Evolutionary conservation across 805 yeast genomes (phyloP), one percentile per base, ranked within the genome.

Genomic region (Kodamaea sagamina): DNA sequence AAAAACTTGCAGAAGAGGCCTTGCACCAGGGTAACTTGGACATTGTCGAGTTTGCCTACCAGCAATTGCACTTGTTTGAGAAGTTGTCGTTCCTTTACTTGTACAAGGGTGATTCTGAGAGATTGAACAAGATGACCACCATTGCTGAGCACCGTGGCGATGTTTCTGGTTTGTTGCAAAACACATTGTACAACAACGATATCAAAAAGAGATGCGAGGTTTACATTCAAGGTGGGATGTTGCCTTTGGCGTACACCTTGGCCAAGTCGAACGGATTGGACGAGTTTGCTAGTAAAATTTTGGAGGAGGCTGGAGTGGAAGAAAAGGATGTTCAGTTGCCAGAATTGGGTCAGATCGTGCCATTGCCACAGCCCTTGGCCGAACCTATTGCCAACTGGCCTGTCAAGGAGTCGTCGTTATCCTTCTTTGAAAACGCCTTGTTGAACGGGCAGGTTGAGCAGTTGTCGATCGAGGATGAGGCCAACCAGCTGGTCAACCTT

Each of bases 81-180:
- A 87, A 87, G 68, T 74, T 95, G 48, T 87, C 97, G 3, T 90
- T 93, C 74, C 72, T 89, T 47, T 93, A 93, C 61, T 71, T 92
- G 53, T 72, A 81, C 48, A 84, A 90, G 46, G 99, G 98, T 66
- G 90, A 92, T 58, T 57, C 62, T 19, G 77, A 76, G 34, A 84
- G 92, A 59, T 71, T 93, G 58, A 66, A 77, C 39, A 89, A 86
- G 66, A 90, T 93, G 96, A 83, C 88, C 50, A 72, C 78, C 47
- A 89, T 92, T 68, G 93, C 98, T 36, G 95, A 86, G 60, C 84
- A 82, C 52, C 85, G 97, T 58, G 86, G 86, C 44, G 95, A 92
- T 61, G 64, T 77, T 35, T 78, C 86, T 17, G 82, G 96, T 29
- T 74, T 89, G 58, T 77, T 93, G 57, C 93, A 88, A 58, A 90